Base-by-base conservation (phyloP, 768 basidiomycete genomes). In the Trametes villosa region DNA sequence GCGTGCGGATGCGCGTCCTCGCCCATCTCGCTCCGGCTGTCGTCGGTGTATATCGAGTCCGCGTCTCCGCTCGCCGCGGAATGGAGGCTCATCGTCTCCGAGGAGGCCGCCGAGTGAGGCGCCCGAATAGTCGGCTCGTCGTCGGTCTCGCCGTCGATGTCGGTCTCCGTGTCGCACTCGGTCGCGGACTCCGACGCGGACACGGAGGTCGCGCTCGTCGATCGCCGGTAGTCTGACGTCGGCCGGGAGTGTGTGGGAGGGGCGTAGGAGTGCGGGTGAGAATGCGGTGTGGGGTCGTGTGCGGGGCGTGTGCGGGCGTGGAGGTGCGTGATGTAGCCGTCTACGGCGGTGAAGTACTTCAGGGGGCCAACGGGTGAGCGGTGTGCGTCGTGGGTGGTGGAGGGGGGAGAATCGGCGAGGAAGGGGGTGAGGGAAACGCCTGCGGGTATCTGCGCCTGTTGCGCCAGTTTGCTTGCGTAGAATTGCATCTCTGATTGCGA, bases 401-500 rank as follows among this genome's bases (percentile, higher is more conserved):
- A 64, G 31, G 50, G 67, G 12, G 63, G 67, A 5, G 73, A 65
- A 12, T 59, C 59, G 38, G 66, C 62, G 60, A 66, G 57, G 67
- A 64, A 66, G 5, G 76, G 66, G 53, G 96, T 81, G 53, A 99
- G 84, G 65, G 95, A 89, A 68, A 64, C 63, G 48, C 55, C 66
- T 2, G 58, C n/a, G 30, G 60, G 60, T 53, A 67, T 61, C 55
- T 65, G 53, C 15, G 63, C 59, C 33, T 67, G 66, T 26, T 63
- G 59, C 9, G 45, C 62, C 22, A 67, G 42, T 40, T 64, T 64
- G 30, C 95, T 92, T 2, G 94, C 94, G 73, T 98, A 99, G 53
- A 86, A 84, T 74, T 97, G 94, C 91, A 98, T 94, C 75, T 98
- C 96, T 18, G 90, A 86, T 9, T 84, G 80, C 1, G 90, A 86